These are phyloP conservation scores for Heracleum sosnowskyi DNA, from an alignment of 129 eudicot genomes.

Conservation along the genomic window DNA sequence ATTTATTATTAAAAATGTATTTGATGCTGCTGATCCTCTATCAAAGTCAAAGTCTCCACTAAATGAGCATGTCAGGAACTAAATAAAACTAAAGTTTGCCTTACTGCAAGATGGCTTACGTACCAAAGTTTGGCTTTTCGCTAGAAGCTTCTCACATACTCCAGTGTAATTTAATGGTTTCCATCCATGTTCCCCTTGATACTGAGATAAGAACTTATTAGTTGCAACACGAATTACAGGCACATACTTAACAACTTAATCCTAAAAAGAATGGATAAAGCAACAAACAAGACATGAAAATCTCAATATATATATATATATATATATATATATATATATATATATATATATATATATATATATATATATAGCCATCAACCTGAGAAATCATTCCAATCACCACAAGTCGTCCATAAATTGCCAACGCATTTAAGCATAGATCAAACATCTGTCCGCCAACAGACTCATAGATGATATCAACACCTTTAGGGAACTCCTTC, in stretches of 20 bases:
- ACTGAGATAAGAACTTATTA: conserved; percentile 33
- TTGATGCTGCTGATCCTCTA: not conserved
- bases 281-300: not conserved
- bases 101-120: conserved; percentile 13
- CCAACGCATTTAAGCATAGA: conserved; percentile 71
- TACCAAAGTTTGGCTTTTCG: conserved; percentile 95
- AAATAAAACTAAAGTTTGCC: not conserved
- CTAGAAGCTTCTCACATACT: conserved; percentile 73
- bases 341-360: too few relatives aligned
- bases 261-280: not conserved
- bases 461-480: conserved; percentile 86
- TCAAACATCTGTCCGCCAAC: conserved; percentile 99
- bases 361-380: conserved; percentile 31
- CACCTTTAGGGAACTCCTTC: conserved; percentile 88
- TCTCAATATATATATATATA: too few relatives aligned
- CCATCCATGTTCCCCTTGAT: conserved; percentile 94
- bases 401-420: conserved; percentile 74
- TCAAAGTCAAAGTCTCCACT: not conserved
- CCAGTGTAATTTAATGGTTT: conserved; percentile 83
- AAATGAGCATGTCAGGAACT: not conserved
- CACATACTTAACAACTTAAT: not conserved
- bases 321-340: too few relatives aligned
- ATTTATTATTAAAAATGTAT: not conserved
- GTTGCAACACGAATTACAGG: not conserved
- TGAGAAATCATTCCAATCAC: conserved; percentile 99